A percentile compares a stretch with the other conserved stretches of the same genome.
Evolutionary conservation across 1,284 basidiomycete species (phyloP).

Genomic region (Rhodotorula glutinis): DNA sequence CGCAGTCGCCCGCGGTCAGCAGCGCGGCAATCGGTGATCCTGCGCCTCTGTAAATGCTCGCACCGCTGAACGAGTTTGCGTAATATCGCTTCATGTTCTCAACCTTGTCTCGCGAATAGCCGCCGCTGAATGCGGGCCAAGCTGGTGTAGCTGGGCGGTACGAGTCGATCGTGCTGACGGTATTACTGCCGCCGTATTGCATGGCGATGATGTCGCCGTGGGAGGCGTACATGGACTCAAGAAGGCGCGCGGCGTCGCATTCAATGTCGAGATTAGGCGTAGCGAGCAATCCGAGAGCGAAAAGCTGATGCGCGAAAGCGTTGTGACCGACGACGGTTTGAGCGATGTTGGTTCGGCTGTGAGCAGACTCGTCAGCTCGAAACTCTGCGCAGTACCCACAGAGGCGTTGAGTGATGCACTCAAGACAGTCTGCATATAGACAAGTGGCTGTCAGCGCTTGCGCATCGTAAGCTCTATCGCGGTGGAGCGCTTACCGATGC

Average conservation of each 20-base stretch:
- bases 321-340: constrained; percentile 98
- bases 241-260: constrained; percentile 91
- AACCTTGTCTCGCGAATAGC: constrained; percentile 71
- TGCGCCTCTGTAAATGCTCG: constrained; percentile 3
- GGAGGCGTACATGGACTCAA: constrained; percentile 99
- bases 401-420: constrained; percentile 47
- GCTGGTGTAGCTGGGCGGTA: constrained; percentile 58
- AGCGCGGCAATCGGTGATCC: not conserved
- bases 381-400: rapidly evolving
- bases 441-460: not conserved
- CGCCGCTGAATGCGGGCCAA: constrained; percentile 6
- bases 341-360: constrained; percentile 82
- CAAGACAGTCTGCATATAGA: constrained; percentile 74
- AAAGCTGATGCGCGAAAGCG: constrained; percentile 90
- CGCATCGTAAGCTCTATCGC: rapidly evolving
- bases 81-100: constrained; percentile 96
- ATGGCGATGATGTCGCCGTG: constrained; percentile 66
- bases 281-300: constrained; percentile 83
- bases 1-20: not conserved
- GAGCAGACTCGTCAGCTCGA: not conserved
- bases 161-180: constrained; percentile 95
- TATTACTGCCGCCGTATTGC: constrained; percentile 92
- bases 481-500: constrained; percentile 72
- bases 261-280: constrained; percentile 85
- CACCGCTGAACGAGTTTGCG: constrained; percentile 85